Evolutionary conservation across 2,329 filamentous ascomycete genomes (phyloP).

Genomic region (Sporothrix globosa): DNA sequence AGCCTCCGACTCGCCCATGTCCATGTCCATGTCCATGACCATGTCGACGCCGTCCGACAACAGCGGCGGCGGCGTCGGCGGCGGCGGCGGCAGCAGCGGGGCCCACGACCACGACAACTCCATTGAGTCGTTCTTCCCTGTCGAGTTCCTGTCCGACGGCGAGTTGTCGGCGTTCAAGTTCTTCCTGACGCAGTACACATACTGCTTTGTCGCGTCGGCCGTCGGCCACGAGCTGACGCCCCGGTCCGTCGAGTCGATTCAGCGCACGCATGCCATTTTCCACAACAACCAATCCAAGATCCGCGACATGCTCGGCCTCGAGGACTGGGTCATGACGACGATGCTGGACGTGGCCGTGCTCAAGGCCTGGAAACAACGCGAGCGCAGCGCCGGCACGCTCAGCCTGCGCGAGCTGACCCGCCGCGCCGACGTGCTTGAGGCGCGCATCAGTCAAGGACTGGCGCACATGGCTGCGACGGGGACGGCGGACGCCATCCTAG

Average conservation of each 20-base stretch:
- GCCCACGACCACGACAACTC: background rate
- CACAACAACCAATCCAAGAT: conserved; percentile 27
- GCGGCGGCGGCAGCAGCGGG: no score
- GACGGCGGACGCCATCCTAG: background rate
- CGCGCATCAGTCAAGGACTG: conserved; percentile 2
- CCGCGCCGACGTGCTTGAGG: conserved; percentile 28
- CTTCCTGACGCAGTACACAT: conserved; percentile 28
- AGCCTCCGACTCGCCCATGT: conserved; percentile 6
- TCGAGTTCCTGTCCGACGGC: conserved; percentile 25
- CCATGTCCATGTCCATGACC: conserved; percentile 18
- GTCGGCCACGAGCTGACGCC: conserved; percentile 25
- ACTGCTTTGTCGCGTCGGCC: conserved; percentile 24
- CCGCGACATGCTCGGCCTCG: conserved; percentile 24
- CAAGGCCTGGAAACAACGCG: conserved; percentile 30
- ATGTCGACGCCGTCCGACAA: conserved; percentile 16
- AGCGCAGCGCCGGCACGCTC: conserved; percentile 29
- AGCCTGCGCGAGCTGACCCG: conserved; percentile 24
- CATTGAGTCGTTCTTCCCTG: conserved; percentile 16
- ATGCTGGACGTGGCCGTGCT: conserved; percentile 30
- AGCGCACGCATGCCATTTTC: conserved; percentile 31
- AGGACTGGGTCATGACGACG: conserved; percentile 28
- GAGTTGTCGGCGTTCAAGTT: conserved; percentile 28
- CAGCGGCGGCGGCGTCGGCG: background rate
- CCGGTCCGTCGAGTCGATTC: conserved; percentile 27
- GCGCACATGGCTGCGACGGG: conserved; percentile 20